Evolutionary conservation across 2,329 filamentous ascomycete genomes (phyloP), one percentile per base, ranked within the genome.

Genomic region (Aspergillus nomiae): DNA sequence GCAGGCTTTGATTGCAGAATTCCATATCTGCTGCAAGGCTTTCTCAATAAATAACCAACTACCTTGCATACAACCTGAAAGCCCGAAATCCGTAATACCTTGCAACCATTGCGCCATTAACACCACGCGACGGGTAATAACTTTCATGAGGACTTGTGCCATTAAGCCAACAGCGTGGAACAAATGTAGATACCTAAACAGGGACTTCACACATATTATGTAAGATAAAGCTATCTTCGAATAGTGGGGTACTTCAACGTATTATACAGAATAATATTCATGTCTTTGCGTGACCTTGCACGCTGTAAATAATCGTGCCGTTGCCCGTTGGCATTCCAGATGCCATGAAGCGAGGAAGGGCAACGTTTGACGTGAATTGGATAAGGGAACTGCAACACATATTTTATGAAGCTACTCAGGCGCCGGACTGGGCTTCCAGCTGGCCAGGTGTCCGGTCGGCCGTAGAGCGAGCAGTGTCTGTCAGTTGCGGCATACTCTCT

Each of bases 371-470:
- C 8, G n/a, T 45, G 38, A 32, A 30, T 28, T n/a, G 16, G 41
- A 45, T 12, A 19, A 50, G 28, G 21, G 28, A 58, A 32, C 26
- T 7, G 14, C 19, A 55, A 7, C 12, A 58, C 56, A 58, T 19
- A 19, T 28, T 30, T 28, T n/a, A 38, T 57, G 34, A 30, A 16
- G 28, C 16, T n/a, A 12, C 16, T 63, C 45, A 68, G 53, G 43
- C 41, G 26, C 26, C 21, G 16, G 63, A 46, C 26, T 65, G 65
- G 32, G 69, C 67, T 56, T 71, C 69, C 28, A 68, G 61, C 41
- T 70, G 68, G 26, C 63, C 45, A 41, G 63, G 65, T 34, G 67
- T 70, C 34, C 61, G 65, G 19, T 38, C 51, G n/a, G 57, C 63
- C 28, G 24, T 19, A 19, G 48, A 43, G 30, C 11, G 46, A 21